Evolutionary conservation across 768 basidiomycete genomes (phyloP).

Genomic region (Naganishia friedmannii): DNA sequence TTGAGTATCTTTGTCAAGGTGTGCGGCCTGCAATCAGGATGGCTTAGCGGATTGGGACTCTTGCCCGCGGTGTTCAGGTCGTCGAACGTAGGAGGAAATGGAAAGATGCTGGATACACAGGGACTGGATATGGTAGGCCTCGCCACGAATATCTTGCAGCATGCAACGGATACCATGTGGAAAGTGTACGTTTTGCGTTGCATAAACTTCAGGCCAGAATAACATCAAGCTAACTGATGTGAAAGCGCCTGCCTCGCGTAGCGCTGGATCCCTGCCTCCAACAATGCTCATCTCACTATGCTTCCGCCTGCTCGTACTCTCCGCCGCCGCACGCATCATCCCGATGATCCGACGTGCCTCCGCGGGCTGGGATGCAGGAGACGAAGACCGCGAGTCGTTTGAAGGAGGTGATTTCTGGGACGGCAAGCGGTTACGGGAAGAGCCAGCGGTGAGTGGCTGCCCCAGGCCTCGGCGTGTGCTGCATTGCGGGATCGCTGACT

Average conservation of each 20-base stretch:
- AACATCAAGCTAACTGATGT: neutral
- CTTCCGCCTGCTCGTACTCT: conserved; percentile 51
- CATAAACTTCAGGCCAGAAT: neutral
- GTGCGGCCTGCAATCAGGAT: conserved; percentile 14
- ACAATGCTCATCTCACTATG: conserved; percentile 49
- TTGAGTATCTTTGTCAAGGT: conserved; percentile 17
- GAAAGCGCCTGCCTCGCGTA: neutral
- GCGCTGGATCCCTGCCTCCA: conserved; percentile 42
- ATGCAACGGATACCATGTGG: conserved; percentile 27
- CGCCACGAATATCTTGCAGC: conserved; percentile 26
- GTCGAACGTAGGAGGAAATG: neutral
- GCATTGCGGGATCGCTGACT: neutral
- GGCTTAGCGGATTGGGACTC: conserved; percentile 6
- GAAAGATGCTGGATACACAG: neutral
- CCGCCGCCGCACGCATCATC: conserved; percentile 50
- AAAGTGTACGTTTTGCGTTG: conserved; percentile 19
- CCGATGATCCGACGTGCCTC: conserved; percentile 48
- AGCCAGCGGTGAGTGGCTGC: conserved; percentile 43
- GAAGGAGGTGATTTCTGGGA: conserved; percentile 44
- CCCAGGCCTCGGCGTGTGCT: neutral
- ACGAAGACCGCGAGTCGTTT: conserved; percentile 30
- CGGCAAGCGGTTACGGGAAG: conserved; percentile 44
- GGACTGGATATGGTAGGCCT: conserved; percentile 27
- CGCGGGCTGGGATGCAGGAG: conserved; percentile 43
- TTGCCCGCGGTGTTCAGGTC: neutral